Conservation (phyloP, 495 filamentous ascomycete species). For the Choiromyces venosus region DNA sequence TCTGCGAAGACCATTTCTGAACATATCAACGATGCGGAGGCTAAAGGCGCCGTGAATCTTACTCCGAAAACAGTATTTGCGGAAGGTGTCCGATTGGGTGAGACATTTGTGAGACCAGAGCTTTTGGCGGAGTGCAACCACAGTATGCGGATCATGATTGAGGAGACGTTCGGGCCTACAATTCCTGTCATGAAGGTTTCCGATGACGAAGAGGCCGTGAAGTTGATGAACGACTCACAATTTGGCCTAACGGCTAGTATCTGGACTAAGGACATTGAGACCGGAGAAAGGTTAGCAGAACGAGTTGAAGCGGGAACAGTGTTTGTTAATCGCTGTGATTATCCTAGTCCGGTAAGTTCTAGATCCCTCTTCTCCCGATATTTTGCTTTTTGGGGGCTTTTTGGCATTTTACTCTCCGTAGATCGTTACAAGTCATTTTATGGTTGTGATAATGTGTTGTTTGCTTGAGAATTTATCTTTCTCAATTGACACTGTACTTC, state of each 20-base stretch:
- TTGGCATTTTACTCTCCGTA: background rate
- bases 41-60: constrained; percentile 73
- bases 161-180: constrained; percentile 93
- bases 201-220: constrained; percentile 72
- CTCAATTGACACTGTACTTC: background rate
- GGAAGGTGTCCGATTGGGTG: constrained; percentile 34
- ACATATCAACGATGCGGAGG: constrained; percentile 78
- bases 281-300: constrained; percentile 72
- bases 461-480: background rate
- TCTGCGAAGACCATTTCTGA: constrained; percentile 68
- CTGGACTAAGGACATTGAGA: constrained; percentile 84
- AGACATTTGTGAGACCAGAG: constrained; percentile 75
- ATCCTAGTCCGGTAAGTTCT: constrained; percentile 75
- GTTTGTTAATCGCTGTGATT: constrained; percentile 93
- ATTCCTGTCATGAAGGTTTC: constrained; percentile 92
- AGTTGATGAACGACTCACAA: constrained; percentile 89
- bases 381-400: constrained; percentile 15
- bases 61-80: constrained; percentile 57
- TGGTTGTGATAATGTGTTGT: constrained; percentile 1
- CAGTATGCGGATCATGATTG: constrained; percentile 82
- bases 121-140: constrained; percentile 78
- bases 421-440: background rate
- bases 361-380: background rate
- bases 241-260: constrained; percentile 95
- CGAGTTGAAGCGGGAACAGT: constrained; percentile 89